Percentiles rank a stretch among this genome's conserved stretches.
phyloP scores from a whole-genome alignment of 1,284 basidiomycete genomes.

The Malassezia furfur region DNA sequence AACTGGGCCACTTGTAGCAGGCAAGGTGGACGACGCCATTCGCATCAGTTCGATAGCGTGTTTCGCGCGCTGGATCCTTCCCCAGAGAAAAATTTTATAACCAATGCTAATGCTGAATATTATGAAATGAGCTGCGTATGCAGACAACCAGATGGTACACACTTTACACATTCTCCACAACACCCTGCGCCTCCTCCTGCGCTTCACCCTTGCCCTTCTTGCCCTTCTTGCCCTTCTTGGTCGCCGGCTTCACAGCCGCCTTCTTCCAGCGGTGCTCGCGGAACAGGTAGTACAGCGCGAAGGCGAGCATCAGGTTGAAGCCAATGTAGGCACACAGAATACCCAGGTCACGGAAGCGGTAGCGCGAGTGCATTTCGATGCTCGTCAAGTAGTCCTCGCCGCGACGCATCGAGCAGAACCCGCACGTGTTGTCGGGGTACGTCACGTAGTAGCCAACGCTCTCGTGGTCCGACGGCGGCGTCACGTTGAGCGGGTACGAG shows the following conservation, averaged over 20 bases:
- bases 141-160: neutral
- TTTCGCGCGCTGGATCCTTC: no score
- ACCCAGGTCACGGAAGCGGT: constrained; percentile 33
- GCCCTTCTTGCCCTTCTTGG: neutral
- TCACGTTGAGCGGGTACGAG: constrained; percentile 15
- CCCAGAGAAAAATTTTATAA: no score
- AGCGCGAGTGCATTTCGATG: constrained; percentile 17
- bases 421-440: constrained; percentile 48
- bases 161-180: neutral
- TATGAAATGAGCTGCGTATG: neutral
- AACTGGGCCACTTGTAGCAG: no score
- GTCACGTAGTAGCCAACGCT: constrained; percentile 9
- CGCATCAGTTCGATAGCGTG: no score
- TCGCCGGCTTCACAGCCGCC: neutral
- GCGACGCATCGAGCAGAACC: constrained; percentile 53
- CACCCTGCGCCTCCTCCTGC: neutral
- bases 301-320: constrained; percentile 54
- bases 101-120: no score
- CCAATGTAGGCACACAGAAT: constrained; percentile 59
- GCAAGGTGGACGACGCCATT: no score
- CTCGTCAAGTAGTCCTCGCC: constrained; percentile 53
- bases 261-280: constrained; percentile 17
- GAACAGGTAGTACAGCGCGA: constrained; percentile 31
- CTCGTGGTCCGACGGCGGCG: constrained; percentile 10
- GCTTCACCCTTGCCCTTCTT: neutral